Conservation (phyloP, 2,329 filamentous ascomycete species). For the Fusarium sp. region DNA sequence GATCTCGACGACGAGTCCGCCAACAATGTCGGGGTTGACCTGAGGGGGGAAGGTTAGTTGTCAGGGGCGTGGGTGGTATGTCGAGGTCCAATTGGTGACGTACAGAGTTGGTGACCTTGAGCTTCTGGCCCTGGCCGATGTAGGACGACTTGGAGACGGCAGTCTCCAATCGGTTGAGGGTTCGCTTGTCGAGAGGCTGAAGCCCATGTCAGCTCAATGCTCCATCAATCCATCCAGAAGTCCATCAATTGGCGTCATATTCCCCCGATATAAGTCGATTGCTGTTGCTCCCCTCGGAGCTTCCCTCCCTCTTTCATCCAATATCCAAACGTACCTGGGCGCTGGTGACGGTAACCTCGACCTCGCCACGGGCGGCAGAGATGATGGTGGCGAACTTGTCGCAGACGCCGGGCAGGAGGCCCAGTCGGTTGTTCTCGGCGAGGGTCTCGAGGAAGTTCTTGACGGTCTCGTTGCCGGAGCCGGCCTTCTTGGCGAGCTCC, state of each 20-base stretch:
- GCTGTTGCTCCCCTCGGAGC: background rate
- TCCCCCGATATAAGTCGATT: background rate
- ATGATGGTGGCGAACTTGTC: constrained; percentile 90
- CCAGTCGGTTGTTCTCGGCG: constrained; percentile 95
- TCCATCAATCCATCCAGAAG: constrained; percentile 1
- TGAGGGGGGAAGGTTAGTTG: constrained; percentile 46
- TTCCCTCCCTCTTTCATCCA: background rate
- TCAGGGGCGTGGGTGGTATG: constrained; percentile 11
- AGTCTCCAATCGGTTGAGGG: constrained; percentile 82
- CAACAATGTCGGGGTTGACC: constrained; percentile 94
- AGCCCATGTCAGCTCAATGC: constrained; percentile 30
- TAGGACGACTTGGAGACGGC: constrained; percentile 90
- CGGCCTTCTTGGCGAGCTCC: constrained; percentile 86
- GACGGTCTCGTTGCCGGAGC: constrained; percentile 78
- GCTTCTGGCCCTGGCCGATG: constrained; percentile 90
- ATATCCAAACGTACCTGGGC: constrained; percentile 71
- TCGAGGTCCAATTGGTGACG: constrained; percentile 36
- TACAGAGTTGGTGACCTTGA: constrained; percentile 94
- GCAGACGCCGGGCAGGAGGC: constrained; percentile 79
- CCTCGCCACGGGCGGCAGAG: constrained; percentile 87
- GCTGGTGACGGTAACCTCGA: constrained; percentile 90
- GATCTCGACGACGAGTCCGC: constrained; percentile 93
- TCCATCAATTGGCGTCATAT: constrained; percentile 13
- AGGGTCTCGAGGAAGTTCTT: constrained; percentile 93
- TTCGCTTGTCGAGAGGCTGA: constrained; percentile 85